A percentile compares a stretch with the other conserved stretches of the same genome.
Evolutionary conservation across 305 asterid species (phyloP).

Genomic region (Fraxinus latifolia): DNA sequence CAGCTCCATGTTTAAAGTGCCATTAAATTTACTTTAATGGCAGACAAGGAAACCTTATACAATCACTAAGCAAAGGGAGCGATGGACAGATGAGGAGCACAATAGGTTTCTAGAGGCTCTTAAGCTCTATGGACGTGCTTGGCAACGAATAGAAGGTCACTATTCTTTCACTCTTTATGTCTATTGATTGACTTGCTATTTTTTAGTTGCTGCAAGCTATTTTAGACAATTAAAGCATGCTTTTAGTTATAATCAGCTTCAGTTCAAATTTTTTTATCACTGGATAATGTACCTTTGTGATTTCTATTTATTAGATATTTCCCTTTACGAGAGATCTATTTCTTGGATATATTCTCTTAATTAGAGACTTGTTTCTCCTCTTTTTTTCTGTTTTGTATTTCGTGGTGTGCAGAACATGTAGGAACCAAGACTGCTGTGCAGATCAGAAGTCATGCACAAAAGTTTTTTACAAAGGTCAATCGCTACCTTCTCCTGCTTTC

Average conservation of each 20-base stretch:
- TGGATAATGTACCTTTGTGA: background rate
- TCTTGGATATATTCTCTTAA: slow-evolving; percentile 36
- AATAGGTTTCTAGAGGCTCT: slow-evolving; percentile 83
- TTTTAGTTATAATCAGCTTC: slow-evolving; percentile 10
- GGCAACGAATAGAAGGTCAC: slow-evolving; percentile 98
- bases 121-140: slow-evolving; percentile 94
- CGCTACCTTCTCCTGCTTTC: slow-evolving; percentile 35
- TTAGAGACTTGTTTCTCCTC: slow-evolving; percentile 40
- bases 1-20: slow-evolving; percentile 11
- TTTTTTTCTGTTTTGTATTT: slow-evolving; percentile 37
- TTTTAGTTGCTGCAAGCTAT: background rate
- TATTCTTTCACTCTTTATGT: slow-evolving; percentile 9
- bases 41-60: slow-evolving; percentile 96
- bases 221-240: background rate
- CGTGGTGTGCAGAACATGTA: slow-evolving; percentile 81
- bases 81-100: slow-evolving; percentile 98
- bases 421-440: slow-evolving; percentile 99
- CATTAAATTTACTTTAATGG: slow-evolving; percentile 19
- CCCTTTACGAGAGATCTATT: slow-evolving; percentile 14
- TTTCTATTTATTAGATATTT: slow-evolving; percentile 20
- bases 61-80: slow-evolving; percentile 90
- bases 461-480: slow-evolving; percentile 90
- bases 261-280: background rate
- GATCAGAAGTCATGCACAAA: slow-evolving; percentile 99
- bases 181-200: background rate